phyloP scores from a whole-genome alignment of 2,329 filamentous ascomycete genomes.

The Dactylonectria estremocensis region DNA sequence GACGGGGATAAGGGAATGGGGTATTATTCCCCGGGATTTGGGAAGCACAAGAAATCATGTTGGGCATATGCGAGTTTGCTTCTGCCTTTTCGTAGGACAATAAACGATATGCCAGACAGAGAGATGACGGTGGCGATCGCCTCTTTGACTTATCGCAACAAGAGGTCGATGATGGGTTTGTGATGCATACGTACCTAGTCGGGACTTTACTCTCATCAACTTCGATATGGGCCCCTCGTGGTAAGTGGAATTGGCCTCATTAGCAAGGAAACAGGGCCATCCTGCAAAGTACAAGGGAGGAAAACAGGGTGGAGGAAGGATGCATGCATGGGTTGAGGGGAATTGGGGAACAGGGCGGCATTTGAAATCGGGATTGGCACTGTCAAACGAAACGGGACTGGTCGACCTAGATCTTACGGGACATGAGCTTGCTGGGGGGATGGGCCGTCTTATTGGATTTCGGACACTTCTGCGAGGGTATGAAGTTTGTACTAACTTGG shows the following conservation, averaged over 20 bases:
- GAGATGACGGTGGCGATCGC: constrained; percentile 1
- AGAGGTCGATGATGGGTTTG: not conserved
- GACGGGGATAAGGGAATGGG: not conserved
- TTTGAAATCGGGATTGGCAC: not conserved
- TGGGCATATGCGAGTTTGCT: constrained; percentile 1
- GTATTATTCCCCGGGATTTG: constrained; percentile 11
- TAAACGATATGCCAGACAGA: not conserved
- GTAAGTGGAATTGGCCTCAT: not conserved
- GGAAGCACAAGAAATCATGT: constrained; percentile 5
- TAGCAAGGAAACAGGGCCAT: not conserved
- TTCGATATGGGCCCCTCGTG: not conserved
- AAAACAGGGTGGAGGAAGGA: not conserved
- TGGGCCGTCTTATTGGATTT: not conserved
- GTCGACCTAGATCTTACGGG: constrained; percentile 13
- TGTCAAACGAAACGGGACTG: constrained; percentile 9
- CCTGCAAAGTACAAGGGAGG: not conserved
- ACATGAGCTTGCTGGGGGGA: constrained; percentile 13
- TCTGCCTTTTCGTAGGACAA: constrained; percentile 5
- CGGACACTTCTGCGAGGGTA: constrained; percentile 19
- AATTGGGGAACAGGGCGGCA: not conserved
- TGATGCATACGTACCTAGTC: not conserved
- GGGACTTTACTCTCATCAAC: not conserved
- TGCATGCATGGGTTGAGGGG: not conserved
- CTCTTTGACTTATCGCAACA: constrained; percentile 2
- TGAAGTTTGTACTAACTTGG: constrained; percentile 3